These are phyloP conservation scores for Daedalea quercina DNA, from an alignment of 768 basidiomycete species.

Conservation along the genomic window DNA sequence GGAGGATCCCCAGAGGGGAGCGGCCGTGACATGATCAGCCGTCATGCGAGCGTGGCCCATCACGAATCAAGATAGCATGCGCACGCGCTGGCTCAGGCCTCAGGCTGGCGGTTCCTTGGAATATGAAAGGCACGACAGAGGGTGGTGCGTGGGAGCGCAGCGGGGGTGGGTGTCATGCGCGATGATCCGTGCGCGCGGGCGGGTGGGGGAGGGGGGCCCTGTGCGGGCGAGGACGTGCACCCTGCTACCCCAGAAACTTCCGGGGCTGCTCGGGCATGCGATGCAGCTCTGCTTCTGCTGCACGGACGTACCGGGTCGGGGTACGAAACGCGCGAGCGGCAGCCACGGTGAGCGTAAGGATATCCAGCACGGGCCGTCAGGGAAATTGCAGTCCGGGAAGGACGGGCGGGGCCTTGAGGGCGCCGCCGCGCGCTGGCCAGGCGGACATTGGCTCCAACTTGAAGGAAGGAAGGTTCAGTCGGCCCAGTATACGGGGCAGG, in stretches of 20 bases:
- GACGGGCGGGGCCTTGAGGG: not conserved
- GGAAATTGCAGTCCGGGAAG: not conserved
- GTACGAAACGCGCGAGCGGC: not conserved
- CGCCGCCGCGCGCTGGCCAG: too few species aligned
- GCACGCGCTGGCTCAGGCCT: not conserved
- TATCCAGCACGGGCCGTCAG: not conserved
- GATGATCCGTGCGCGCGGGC: not conserved
- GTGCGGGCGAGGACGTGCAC: too few species aligned
- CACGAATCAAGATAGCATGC: not conserved
- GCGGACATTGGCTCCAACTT: too few species aligned
- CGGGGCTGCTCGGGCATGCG: too few species aligned
- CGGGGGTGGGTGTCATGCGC: not conserved
- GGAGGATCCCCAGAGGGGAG: not conserved
- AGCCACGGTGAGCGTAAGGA: not conserved
- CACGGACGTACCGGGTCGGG: not conserved
- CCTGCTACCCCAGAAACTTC: too few species aligned
- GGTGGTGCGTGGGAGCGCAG: not conserved
- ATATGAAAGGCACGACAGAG: not conserved
- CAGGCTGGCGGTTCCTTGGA: not conserved
- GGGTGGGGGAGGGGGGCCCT: not conserved
- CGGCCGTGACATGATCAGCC: not conserved
- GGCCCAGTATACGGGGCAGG: too few species aligned
- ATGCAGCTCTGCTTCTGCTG: too few species aligned
- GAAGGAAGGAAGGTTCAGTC: too few species aligned
- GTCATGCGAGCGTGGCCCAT: not conserved